phyloP scores from a whole-genome alignment of 176 grass and related monocot genomes.

The Canna indica region DNA sequence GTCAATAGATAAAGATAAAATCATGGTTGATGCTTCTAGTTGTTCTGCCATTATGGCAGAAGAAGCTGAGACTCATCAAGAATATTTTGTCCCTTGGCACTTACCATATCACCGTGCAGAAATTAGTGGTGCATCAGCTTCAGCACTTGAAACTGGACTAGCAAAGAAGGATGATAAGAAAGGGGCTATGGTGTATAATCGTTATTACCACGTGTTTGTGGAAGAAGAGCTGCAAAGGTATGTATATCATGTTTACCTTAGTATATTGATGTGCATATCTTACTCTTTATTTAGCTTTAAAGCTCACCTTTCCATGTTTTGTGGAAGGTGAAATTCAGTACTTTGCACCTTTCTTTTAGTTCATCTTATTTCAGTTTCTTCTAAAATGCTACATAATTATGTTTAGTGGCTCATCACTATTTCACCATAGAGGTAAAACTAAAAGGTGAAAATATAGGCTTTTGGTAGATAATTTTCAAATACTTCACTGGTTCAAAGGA shows the following conservation, averaged over 20 bases:
- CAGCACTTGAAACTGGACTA: conserved; percentile 69
- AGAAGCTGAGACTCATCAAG: conserved; percentile 44
- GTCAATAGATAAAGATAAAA: conserved; percentile 21
- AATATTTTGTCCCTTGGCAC: conserved; percentile 99
- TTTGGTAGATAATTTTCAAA: no score
- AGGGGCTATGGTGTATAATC: conserved; percentile 77
- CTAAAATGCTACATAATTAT: no score
- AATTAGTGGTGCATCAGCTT: conserved; percentile 66
- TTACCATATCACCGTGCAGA: conserved; percentile 93
- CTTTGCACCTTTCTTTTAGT: no score
- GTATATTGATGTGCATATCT: background rate
- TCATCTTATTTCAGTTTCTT: no score
- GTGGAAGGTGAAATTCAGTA: no score
- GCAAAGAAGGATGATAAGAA: conserved; percentile 92
- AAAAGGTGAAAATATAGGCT: no score
- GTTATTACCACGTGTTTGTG: conserved; percentile 94
- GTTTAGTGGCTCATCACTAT: no score
- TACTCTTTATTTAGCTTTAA: background rate
- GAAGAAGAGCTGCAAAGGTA: conserved; percentile 95
- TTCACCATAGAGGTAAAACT: no score
- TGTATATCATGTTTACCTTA: background rate
- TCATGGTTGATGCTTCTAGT: background rate
- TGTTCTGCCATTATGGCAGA: background rate
- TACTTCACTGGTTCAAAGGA: no score
- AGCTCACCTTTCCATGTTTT: no score